Percentiles rank a stretch among this genome's conserved stretches.
phyloP scores from a whole-genome alignment of 352 stramenopile species.

The Phytophthora pisi region DNA sequence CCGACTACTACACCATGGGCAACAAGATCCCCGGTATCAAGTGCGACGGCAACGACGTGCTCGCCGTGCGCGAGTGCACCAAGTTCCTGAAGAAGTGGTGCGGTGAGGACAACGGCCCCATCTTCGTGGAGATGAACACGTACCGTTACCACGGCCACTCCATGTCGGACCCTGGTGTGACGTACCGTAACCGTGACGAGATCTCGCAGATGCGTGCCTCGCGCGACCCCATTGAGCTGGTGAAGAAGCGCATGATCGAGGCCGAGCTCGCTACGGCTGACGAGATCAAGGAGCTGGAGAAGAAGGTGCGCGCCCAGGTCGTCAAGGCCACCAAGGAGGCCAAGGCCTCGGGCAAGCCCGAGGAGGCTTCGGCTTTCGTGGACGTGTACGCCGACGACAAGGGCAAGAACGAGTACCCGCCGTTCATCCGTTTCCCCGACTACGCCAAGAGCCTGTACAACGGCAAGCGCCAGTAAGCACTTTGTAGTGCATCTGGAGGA shows the following conservation, averaged over 20 bases:
- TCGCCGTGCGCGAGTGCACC: conserved; percentile 96
- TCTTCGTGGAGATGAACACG: conserved; percentile 99
- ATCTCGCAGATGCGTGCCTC: conserved; percentile 98
- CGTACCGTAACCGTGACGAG: conserved; percentile 99
- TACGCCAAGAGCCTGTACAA: conserved; percentile 94
- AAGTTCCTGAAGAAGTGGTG: conserved; percentile 97
- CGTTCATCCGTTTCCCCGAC: conserved; percentile 98
- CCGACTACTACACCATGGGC: conserved; percentile 99
- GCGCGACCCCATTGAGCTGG: conserved; percentile 98
- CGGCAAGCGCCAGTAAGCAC: conserved; percentile 64
- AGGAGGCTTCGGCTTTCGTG: conserved; percentile 62
- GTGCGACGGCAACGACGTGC: conserved; percentile 99
- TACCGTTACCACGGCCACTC: conserved; percentile 99
- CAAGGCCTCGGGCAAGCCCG: conserved; percentile 76
- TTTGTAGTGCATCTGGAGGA: conserved; percentile 4
- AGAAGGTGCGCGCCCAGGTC: conserved; percentile 98
- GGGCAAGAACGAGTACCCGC: conserved; percentile 91
- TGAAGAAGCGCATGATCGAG: conserved; percentile 98
- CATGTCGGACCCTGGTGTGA: conserved; percentile 99
- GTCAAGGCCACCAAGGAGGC: conserved; percentile 94
- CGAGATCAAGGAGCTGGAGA: conserved; percentile 99
- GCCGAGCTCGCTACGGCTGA: conserved; percentile 93
- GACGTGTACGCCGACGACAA: conserved; percentile 93
- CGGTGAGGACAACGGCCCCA: conserved; percentile 96
- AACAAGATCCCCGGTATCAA: conserved; percentile 99